Evolutionary conservation across 1,284 basidiomycete species (phyloP), one percentile per base, ranked within the genome.

Genomic region (Inonotus obliquus): DNA sequence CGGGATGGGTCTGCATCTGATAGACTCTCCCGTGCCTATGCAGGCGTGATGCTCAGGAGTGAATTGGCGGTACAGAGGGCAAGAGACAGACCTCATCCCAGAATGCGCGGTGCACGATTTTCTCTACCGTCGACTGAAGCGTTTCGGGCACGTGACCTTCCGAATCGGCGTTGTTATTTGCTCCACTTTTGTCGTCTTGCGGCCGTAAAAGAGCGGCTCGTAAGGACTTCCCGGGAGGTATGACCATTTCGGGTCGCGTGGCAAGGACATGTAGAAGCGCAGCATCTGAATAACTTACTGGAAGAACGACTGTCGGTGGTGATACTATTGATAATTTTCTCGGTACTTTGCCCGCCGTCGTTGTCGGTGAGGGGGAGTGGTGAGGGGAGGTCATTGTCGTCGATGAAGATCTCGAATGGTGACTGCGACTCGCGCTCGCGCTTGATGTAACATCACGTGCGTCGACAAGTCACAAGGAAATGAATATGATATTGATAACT

Each of bases 191-290:
- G 38, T 58, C 17, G 27, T 38, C 21, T 67, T 65, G 21, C 72
- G 70, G 55, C 72, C 74, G 7, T 77, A 70, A 44, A 73, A 89
- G 72, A 71, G 84, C 77, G 9, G 87, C 86, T 0, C 86, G 69
- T 1, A 91, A 74, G 0, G 86, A 86, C 70, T 91, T 89, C 44
- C 86, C 86, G 0, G 83, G 80, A 0, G 88, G 85, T 14, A 91
- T 73, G 21, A 87, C 77, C 27, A 76, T 77, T 0, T 74, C 67
- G 2, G 87, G 81, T 37, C 85, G 78, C 1, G 79, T 84, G 1
- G 83, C 81, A 14, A 91, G 81, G 6, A 82, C 67, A 68, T 86
- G 85, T 10, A 91, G 76, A 63, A 87, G 82, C 67, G 84, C 84
- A 0, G 80, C 77, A 54, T 85, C 77, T 19, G 54, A 25, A 39